These are phyloP conservation scores for Eutypa lata DNA, from an alignment of 2,329 filamentous ascomycete species.

Conservation along the genomic window DNA sequence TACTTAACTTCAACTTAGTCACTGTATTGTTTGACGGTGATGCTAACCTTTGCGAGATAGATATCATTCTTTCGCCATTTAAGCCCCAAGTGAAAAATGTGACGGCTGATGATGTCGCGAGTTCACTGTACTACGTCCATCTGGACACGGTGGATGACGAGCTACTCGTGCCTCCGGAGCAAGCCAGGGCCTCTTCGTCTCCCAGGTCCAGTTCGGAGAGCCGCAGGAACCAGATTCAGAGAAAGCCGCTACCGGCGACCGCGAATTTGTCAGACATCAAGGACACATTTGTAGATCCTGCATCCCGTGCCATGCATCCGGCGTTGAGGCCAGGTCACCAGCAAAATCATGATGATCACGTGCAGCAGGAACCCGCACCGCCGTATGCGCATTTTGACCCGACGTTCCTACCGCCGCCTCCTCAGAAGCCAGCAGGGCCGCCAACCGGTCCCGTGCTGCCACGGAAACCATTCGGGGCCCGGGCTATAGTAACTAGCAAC, in stretches of 20 bases:
- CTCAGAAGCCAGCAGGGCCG: conserved; percentile 2
- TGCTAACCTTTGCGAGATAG: conserved; percentile 42
- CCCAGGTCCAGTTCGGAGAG: conserved; percentile 44
- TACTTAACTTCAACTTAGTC: conserved; percentile 4
- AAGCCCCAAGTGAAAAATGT: conserved; percentile 89
- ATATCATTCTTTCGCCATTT: conserved; percentile 87
- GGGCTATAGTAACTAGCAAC: conserved; percentile 7
- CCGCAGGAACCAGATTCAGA: conserved; percentile 40
- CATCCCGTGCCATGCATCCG: conserved; percentile 4
- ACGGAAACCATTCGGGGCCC: conserved; percentile 19
- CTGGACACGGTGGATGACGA: conserved; percentile 62
- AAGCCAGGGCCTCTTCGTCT: conserved; percentile 26
- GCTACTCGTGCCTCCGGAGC: conserved; percentile 29
- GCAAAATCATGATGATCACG: conserved; percentile 6
- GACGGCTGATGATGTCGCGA: conserved; percentile 80
- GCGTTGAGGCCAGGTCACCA: conserved; percentile 23
- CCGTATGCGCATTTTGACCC: conserved; percentile 11
- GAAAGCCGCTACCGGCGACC: conserved; percentile 46
- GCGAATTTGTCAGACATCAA: conserved; percentile 5
- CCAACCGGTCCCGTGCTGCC: conserved; percentile 8
- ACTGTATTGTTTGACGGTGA: no score
- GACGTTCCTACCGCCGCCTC: background rate
- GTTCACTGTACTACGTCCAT: conserved; percentile 89
- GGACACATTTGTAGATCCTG: conserved; percentile 6
- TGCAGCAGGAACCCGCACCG: conserved; percentile 7